Evolutionary conservation across 2,329 filamentous ascomycete species (phyloP), one percentile per base, ranked within the genome.

Genomic region (Pseudocercospora ulei): DNA sequence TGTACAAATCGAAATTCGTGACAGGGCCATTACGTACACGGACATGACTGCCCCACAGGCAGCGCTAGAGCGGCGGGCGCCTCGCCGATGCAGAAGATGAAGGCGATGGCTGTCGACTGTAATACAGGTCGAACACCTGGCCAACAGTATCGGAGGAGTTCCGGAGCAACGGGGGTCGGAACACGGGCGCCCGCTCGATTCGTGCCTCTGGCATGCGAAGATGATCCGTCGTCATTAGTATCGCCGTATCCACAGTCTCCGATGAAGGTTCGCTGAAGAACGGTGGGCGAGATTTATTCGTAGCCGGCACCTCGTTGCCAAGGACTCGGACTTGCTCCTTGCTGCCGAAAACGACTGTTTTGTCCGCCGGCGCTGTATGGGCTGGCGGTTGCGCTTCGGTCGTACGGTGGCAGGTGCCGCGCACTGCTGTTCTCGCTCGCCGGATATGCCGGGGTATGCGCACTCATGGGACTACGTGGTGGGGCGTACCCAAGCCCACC

Each of bases 221-320:
- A 9, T 26, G 30, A 41, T 38, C 30, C 13, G 41, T 39, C 24
- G 38, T 47, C 42, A 43, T 48, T 41, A 48, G 30, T 20, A 51
- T 49, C 18, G 43, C 39, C 39, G 41, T 49, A 26, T 41, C 39
- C 19, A 49, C 43, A 18, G 46, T 51, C 28, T 51, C 48, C 20
- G 26, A 28, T 17, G 48, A 51, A 11, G 26, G 31, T 12, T 36
- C 48, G 23, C 41, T 42, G 26, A 40, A 44, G 23, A 47, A 35
- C 13, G 39, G 38, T 31, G 48, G 44, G 26, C 41, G 44, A 29
- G 25, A 35, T 42, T 46, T 72, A 70, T 43, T 78, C 75, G 52
- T 78, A 79, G 28, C 75, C 75, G 19, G 75, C 75, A 27, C 75
- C 75, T 56, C 75, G 62, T 61, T 79, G 75, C 75, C 75, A 79